Percentiles rank a stretch among this genome's conserved stretches.
Conservation (phyloP, 176 grass and related monocot species). For the Pontederia paniculata region DNA sequence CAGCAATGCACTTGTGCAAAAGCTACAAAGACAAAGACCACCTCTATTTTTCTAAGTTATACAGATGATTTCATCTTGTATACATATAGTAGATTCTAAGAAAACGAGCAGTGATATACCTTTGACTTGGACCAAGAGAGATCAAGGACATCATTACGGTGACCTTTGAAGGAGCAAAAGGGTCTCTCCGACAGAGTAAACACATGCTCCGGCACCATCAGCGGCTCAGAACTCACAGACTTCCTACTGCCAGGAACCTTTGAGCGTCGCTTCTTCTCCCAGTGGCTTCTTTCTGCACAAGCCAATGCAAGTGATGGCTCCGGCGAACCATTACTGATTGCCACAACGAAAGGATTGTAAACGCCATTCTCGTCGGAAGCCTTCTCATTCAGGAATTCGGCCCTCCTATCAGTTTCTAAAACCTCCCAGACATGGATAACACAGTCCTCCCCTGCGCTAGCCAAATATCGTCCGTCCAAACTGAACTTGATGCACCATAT, state of each 20-base stretch:
- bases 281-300: constrained; percentile 29
- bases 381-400: constrained; percentile 32
- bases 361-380: constrained; percentile 27
- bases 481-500: constrained; percentile 94
- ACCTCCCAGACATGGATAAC: constrained; percentile 86
- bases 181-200: constrained; percentile 77
- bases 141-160: constrained; percentile 71
- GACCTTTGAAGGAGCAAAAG: constrained; percentile 57
- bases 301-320: constrained; percentile 36
- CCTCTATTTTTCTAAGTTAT: too few species aligned
- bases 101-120: constrained; percentile 32
- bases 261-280: constrained; percentile 56
- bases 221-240: constrained; percentile 60
- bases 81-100: background rate
- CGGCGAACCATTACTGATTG: constrained; percentile 36
- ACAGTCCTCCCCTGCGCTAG: constrained; percentile 75
- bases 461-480: constrained; percentile 73
- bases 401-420: constrained; percentile 35
- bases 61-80: background rate
- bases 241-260: constrained; percentile 67
- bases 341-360: constrained; percentile 35
- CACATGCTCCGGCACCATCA: constrained; percentile 55
- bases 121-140: constrained; percentile 95
- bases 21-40: too few species aligned
- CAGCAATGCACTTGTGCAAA: too few species aligned